Percentiles rank a stretch among this genome's conserved stretches.
These are phyloP conservation scores for Boletus vermiculosoides DNA, from an alignment of 768 basidiomycete genomes.

Conservation along the genomic window DNA sequence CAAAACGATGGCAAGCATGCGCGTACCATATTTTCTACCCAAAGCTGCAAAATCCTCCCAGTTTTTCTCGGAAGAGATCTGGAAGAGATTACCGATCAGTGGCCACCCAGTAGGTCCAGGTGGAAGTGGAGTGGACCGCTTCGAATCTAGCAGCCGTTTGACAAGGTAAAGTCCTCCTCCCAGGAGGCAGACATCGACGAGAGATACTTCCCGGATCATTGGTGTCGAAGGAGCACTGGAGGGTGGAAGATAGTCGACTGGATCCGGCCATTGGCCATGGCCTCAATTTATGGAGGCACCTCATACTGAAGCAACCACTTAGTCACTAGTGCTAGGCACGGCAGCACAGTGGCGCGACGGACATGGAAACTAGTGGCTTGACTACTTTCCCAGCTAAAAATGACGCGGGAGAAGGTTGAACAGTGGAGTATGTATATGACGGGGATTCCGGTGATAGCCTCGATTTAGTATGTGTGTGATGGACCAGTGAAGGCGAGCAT, in stretches of 20 bases:
- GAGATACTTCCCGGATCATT: not conserved
- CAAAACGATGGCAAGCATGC: not conserved
- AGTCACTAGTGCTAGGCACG: not conserved
- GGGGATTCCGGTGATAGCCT: too few species aligned
- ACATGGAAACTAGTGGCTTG: too few species aligned
- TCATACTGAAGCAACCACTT: not conserved
- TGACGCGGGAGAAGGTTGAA: too few species aligned
- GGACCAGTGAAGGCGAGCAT: too few species aligned
- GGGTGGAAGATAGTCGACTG: not conserved
- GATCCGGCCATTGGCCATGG: not conserved
- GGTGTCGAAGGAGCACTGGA: not conserved
- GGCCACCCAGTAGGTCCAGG: constrained; percentile 32
- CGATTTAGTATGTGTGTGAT: not conserved
- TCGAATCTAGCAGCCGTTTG: constrained; percentile 1
- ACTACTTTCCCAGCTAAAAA: too few species aligned
- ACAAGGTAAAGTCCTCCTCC: constrained; percentile 12
- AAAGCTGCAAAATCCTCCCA: constrained; percentile 55
- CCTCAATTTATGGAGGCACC: not conserved
- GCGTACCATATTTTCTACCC: constrained; percentile 51
- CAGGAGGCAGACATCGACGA: constrained; percentile 16
- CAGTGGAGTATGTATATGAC: too few species aligned
- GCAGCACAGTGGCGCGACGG: too few species aligned
- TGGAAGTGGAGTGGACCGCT: constrained; percentile 6
- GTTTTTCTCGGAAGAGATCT: constrained; percentile 49
- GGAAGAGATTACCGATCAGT: constrained; percentile 51